Evolutionary conservation across 23 red algal genomes (phyloP).

Genomic region (Agarophyton chilense): DNA sequence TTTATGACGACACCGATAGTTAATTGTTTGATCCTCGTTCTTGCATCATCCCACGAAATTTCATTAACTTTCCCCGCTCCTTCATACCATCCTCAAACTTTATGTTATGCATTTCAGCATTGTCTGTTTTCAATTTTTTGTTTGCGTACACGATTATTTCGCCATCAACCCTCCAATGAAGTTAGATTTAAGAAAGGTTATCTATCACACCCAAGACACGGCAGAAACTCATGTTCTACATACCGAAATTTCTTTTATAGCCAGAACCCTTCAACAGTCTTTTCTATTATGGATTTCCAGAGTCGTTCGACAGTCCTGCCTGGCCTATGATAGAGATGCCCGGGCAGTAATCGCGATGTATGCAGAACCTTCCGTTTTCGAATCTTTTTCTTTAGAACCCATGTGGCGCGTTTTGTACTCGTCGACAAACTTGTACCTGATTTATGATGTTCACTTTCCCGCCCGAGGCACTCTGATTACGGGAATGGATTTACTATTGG

Average conservation of each 20-base stretch:
- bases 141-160: slow-evolving; percentile 19
- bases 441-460: background rate
- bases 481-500: too few relatives aligned
- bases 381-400: background rate
- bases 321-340: background rate
- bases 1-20: background rate
- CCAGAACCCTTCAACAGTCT: background rate
- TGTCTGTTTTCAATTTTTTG: background rate
- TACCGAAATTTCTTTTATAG: background rate
- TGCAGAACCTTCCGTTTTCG: background rate
- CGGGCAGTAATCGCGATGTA: background rate
- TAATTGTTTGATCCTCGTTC: background rate
- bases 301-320: background rate
- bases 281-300: background rate
- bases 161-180: slow-evolving; percentile 23
- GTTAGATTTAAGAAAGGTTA: background rate
- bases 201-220: background rate
- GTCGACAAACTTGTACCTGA: too few relatives aligned
- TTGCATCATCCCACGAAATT: slow-evolving; percentile 16
- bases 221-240: background rate
- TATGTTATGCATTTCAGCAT: slow-evolving; percentile 26
- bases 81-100: slow-evolving; percentile 35
- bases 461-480: background rate
- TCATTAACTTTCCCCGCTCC: slow-evolving; percentile 21
- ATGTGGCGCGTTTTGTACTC: too few relatives aligned